Percentiles rank a stretch among this genome's conserved stretches.
Evolutionary conservation across 768 basidiomycete species (phyloP).

Genomic region (Podaxis sp.): DNA sequence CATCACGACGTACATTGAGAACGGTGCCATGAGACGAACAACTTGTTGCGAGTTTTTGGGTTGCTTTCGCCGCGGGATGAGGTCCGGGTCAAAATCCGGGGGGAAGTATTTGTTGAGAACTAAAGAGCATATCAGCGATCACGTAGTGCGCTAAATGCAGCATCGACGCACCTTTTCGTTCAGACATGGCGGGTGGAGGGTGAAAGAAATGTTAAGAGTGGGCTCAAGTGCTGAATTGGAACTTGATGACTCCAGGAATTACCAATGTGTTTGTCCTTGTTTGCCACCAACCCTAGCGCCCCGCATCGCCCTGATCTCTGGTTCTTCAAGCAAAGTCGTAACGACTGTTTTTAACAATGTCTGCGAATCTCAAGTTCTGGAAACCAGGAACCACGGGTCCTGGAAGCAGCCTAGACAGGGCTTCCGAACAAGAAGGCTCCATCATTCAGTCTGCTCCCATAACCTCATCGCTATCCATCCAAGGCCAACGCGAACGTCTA

Average conservation of each 20-base stretch:
- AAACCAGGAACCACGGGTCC: conserved; percentile 85
- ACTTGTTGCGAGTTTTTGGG: conserved; percentile 96
- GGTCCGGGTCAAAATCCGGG: conserved; percentile 96
- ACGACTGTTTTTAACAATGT: not conserved
- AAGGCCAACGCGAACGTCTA: conserved; percentile 74
- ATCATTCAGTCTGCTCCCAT: conserved; percentile 65
- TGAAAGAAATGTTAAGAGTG: conserved; percentile 7
- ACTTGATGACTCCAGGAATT: not conserved
- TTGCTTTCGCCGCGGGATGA: conserved; percentile 87
- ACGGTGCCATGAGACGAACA: conserved; percentile 98
- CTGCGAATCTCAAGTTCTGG: conserved; percentile 76
- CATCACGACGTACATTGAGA: conserved; percentile 63
- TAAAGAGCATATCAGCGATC: conserved; percentile 24
- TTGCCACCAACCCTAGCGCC: not conserved
- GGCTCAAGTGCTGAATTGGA: not conserved
- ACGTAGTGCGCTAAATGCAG: not conserved
- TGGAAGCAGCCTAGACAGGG: conserved; percentile 85
- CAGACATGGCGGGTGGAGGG: conserved; percentile 59
- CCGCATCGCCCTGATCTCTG: too few relatives aligned
- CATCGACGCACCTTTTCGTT: conserved; percentile 65
- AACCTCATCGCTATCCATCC: conserved; percentile 56
- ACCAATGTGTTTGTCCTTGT: not conserved
- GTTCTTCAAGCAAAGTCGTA: too few relatives aligned
- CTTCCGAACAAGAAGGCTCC: conserved; percentile 70
- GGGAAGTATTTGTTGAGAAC: conserved; percentile 96